Base-by-base conservation (phyloP, 225 moss, liverwort and hornwort species). In the Sphagnum tenellum region DNA sequence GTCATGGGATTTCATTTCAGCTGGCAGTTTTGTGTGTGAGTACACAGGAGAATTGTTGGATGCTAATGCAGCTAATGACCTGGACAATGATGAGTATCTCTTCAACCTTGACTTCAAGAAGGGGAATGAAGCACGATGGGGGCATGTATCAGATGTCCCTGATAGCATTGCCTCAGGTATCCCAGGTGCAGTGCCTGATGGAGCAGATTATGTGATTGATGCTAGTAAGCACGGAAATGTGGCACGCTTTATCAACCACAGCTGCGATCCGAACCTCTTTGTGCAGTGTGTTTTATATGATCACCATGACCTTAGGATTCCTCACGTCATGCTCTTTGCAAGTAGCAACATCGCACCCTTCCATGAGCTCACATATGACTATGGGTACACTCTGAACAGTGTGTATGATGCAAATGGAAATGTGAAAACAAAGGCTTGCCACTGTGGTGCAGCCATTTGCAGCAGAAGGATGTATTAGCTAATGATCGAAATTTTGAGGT, bases 211-310 rank as follows among this genome's bases (percentile, higher is more conserved):
- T 65, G 74, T 70, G 61, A 85, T 93, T 13, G 96, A 98, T 68
- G 96, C 93, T 49, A 80, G 85, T 64, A 80, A 79, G 49, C 74
- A 61, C 54, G 96, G 96, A 63, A 90, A 86, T 69, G 76, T 93
- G 58, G 96, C 87, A 13, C 82, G 96, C 50, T 98, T 98, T 50
- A 82, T 98, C 67, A 98, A 98, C 69, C 96, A 98, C 71, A 90
- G 96, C 73, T 98, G 96, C 76, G 73, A 78, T 48, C 93, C 93
- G 12, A 98, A 98, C 73, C 73, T 93, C 12, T 98, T 90, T 73
- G 96, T 90, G 68, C 96, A 98, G 72, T 89, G 89, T 72, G 96
- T 98, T 51, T 74, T 98, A 1, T 90, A 93, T 61, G 96, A 93
- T 70, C 83, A 90, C 65, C 75, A 85, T 63, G 81, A 93, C 63